Conservation (phyloP, 2,329 filamentous ascomycete genomes). For the Neopestalotiopsis rosae region DNA sequence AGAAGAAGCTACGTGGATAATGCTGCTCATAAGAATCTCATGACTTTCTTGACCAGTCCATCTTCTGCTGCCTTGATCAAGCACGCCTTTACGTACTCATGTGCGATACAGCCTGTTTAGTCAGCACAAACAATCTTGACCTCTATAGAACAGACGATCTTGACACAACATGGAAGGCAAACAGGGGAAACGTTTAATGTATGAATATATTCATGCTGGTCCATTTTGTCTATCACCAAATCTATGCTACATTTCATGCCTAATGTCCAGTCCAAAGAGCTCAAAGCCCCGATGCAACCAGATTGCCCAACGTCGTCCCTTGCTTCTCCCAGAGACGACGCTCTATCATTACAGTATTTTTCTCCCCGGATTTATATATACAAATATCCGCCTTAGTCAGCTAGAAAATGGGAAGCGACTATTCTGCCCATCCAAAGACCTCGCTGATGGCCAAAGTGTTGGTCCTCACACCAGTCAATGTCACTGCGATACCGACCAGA, state of each 20-base stretch:
- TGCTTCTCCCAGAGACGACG: neutral
- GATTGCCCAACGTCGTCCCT: neutral
- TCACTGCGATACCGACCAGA: slow-evolving; percentile 71
- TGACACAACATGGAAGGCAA: too few relatives aligned
- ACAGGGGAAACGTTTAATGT: too few relatives aligned
- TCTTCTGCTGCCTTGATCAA: too few relatives aligned
- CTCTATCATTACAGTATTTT: neutral
- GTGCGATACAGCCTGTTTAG: too few relatives aligned
- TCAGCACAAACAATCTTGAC: too few relatives aligned
- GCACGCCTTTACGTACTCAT: too few relatives aligned
- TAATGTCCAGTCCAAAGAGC: neutral
- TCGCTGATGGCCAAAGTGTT: slow-evolving; percentile 82
- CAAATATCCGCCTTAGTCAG: neutral
- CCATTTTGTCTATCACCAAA: slow-evolving; percentile 4
- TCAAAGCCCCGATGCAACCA: neutral
- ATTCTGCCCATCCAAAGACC: slow-evolving; percentile 82
- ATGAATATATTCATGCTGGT: too few relatives aligned
- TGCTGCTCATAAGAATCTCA: too few relatives aligned
- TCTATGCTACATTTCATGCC: slow-evolving; percentile 6
- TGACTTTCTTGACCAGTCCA: too few relatives aligned
- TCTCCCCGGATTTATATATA: neutral
- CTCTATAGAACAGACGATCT: too few relatives aligned
- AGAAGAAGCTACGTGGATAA: too few relatives aligned
- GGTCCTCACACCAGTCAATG: slow-evolving; percentile 75
- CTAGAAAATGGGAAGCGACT: neutral